A percentile compares a stretch with the other conserved stretches of the same genome.
Conservation (phyloP, 2,329 filamentous ascomycete genomes). For the Chaetothyriales sp. region DNA sequence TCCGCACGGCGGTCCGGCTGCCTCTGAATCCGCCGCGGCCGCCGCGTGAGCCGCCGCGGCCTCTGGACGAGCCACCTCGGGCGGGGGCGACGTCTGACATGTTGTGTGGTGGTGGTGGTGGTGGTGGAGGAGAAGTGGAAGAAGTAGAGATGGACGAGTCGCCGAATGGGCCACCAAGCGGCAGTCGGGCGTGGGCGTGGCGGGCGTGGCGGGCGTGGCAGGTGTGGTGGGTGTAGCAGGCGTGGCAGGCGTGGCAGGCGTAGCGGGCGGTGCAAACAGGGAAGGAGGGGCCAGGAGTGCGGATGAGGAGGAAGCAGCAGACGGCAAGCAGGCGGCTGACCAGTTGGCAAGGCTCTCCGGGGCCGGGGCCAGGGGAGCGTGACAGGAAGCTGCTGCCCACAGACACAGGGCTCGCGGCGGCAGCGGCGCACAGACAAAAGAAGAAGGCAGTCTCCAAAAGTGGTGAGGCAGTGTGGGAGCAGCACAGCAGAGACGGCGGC, state of each 20-base stretch:
- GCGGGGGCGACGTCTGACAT: neutral
- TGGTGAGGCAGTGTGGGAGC: neutral
- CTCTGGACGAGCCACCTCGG: slow-evolving; percentile 4
- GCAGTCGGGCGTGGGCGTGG: neutral
- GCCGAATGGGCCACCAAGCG: neutral
- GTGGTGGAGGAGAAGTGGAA: neutral
- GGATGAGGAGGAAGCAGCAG: neutral
- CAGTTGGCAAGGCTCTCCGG: neutral
- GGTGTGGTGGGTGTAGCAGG: too few relatives aligned
- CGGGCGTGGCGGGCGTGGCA: too few relatives aligned
- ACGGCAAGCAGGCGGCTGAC: neutral
- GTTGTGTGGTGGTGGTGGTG: neutral
- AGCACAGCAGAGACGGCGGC: neutral
- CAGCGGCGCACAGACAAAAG: neutral
- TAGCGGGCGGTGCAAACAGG: neutral
- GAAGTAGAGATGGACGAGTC: neutral
- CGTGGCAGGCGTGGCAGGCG: too few relatives aligned
- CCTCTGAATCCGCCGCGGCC: slow-evolving; percentile 84
- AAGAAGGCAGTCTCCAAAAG: neutral
- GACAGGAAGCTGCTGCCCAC: neutral
- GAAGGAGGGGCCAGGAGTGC: neutral
- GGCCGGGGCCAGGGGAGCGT: neutral
- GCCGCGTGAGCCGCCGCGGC: slow-evolving; percentile 16
- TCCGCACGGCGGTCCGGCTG: slow-evolving; percentile 41
- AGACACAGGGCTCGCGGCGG: neutral